Conservation (phyloP, 139 green algal genomes). For the Chlorella sp. region DNA sequence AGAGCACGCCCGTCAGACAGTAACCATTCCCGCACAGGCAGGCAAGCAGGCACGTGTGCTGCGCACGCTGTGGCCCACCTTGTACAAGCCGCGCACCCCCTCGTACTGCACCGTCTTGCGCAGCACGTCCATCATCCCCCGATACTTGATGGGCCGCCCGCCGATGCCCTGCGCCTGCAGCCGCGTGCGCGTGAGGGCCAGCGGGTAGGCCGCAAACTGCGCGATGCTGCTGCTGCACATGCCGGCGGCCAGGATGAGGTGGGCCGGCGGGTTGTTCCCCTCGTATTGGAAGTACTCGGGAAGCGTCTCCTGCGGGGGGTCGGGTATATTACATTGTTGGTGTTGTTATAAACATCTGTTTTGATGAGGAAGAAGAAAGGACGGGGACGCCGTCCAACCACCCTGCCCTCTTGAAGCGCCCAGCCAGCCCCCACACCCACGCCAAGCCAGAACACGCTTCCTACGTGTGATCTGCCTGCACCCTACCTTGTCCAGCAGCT, state of each 20-base stretch:
- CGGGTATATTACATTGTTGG: neutral
- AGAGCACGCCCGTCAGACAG: too few relatives aligned
- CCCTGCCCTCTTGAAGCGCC: too few relatives aligned
- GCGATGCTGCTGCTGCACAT: slow-evolving; percentile 84
- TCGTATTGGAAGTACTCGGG: slow-evolving; percentile 57
- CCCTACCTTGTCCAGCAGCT: slow-evolving; percentile 68
- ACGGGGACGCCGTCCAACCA: too few relatives aligned
- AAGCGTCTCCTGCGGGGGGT: neutral
- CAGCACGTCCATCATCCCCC: slow-evolving; percentile 83
- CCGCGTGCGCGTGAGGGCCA: slow-evolving; percentile 85
- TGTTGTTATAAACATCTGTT: too few relatives aligned
- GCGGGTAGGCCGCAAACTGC: slow-evolving; percentile 87
- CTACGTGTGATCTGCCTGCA: too few relatives aligned
- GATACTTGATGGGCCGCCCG: slow-evolving; percentile 73
- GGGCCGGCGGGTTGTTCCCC: slow-evolving; percentile 63
- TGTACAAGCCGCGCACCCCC: slow-evolving; percentile 82
- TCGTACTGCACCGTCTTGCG: slow-evolving; percentile 73
- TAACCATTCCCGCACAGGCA: too few relatives aligned
- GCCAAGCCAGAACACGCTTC: too few relatives aligned
- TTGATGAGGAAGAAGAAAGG: too few relatives aligned
- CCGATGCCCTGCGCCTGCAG: slow-evolving; percentile 81
- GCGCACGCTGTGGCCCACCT: slow-evolving; percentile 62
- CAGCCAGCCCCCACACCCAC: too few relatives aligned
- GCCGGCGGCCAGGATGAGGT: slow-evolving; percentile 81
- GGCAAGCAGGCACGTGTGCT: too few relatives aligned